Percentiles rank a stretch among this genome's conserved stretches.
These are phyloP conservation scores for Carex littledalei DNA, from an alignment of 176 grass and related monocot species.

Conservation along the genomic window DNA sequence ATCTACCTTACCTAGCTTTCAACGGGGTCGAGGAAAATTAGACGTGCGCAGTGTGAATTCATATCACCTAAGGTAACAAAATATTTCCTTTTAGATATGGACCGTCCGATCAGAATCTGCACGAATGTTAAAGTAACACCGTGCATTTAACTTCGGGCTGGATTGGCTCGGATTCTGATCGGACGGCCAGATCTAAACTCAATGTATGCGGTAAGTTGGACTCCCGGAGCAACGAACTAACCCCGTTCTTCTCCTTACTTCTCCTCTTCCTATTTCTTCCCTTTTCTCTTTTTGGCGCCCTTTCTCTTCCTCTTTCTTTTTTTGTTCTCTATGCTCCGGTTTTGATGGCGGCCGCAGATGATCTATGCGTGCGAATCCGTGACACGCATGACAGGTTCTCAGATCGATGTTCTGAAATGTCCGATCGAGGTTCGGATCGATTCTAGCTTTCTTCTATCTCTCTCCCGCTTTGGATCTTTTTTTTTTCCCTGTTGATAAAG, in stretches of 20 bases:
- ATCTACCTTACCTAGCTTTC: not conserved
- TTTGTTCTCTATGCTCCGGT: not conserved
- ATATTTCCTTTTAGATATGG: too few species aligned
- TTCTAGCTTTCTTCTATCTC: not conserved
- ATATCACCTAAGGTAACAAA: too few species aligned
- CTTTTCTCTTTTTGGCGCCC: not conserved
- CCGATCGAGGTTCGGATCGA: constrained; percentile 48
- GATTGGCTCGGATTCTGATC: too few species aligned
- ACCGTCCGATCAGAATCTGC: too few species aligned
- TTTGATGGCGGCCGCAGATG: not conserved
- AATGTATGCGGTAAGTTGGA: not conserved
- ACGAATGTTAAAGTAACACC: too few species aligned
- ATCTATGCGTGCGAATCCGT: constrained; percentile 7
- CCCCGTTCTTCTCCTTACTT: not conserved
- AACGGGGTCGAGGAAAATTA: not conserved
- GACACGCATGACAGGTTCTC: constrained; percentile 25
- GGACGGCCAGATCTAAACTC: too few species aligned
- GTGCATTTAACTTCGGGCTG: too few species aligned
- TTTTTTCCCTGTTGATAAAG: not conserved
- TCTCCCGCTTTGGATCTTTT: constrained; percentile 5
- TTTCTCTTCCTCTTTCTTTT: not conserved
- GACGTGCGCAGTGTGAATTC: not conserved
- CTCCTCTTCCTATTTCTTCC: not conserved
- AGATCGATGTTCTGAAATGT: constrained; percentile 35
- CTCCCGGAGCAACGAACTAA: not conserved